Base-by-base conservation (phyloP, 176 grass and related monocot species). In the Carex kokanica region DNA sequence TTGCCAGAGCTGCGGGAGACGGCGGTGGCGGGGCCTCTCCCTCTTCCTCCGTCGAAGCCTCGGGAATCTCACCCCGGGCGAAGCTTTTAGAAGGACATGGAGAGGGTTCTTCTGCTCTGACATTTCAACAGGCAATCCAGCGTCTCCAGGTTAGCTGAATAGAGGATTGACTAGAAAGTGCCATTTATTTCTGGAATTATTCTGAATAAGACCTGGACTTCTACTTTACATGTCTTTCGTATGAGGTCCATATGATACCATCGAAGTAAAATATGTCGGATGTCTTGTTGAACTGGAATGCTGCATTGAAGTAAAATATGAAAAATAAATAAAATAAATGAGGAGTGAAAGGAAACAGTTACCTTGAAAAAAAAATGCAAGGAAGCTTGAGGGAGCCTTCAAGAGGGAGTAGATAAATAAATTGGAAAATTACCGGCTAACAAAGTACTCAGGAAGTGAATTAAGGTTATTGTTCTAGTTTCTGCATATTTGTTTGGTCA, bases 101-200 rank as follows among this genome's bases (percentile, higher is more conserved):
- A 17, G 78, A 79, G 49, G 54, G 47, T 21, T 64, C 84, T 84
- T 84, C 89, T 47, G 88, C 84, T 17, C 87, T 98, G 16, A 98
- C 95, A 32, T 94, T 98, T 80, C 95, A 94, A 81, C 95, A 98
- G 89, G 95, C 92, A 66, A 93, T 98, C 70, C 95, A 98, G 84
- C 88, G 92, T n/a, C 95, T 98, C 66, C 95, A 98, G 90, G 92
- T 94, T 74, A 40, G 78, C 27, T 15, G 5, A 77, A 31, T 17
- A 32, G 73, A 31, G 73, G 27, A 55, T 54, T 77, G 21, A 55
- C 4, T 77, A 55, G 14, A 77, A 77, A 55, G 14, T 54, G 2
- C 16, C 73, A 29, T 54, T 32, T 29, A 55, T 54, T 77, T 77
- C 24, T 12, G 49, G 12, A 77, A 77, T 77, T 55, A 77, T 24